A percentile compares a stretch with the other conserved stretches of the same genome.
Evolutionary conservation across 345 rosid species (phyloP).

Genomic region (Chamaenerion angustifolium): DNA sequence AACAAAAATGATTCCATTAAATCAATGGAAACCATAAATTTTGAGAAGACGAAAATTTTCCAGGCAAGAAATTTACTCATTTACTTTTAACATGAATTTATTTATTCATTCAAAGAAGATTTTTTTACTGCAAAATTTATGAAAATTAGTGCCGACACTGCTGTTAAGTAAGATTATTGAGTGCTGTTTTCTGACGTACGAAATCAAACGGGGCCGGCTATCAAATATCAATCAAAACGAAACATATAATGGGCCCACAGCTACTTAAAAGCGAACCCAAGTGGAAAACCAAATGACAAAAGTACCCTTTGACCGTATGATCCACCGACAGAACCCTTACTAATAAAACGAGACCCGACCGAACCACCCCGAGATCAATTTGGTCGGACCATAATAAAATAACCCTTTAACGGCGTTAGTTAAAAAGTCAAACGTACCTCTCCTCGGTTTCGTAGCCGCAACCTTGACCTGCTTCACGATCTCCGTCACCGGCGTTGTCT

Average conservation of each 20-base stretch:
- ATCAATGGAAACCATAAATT: no score
- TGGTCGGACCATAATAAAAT: neutral
- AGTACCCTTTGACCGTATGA: constrained; percentile 3
- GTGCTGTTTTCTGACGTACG: no score
- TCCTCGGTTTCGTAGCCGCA: constrained; percentile 41
- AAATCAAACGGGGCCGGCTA: no score
- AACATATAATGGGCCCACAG: neutral
- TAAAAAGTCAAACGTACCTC: constrained; percentile 41
- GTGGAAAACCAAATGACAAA: neutral
- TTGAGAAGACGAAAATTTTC: no score
- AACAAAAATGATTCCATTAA: no score
- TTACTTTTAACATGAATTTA: no score
- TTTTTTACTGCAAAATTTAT: no score
- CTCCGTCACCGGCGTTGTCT: constrained; percentile 7
- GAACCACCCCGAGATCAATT: no score
- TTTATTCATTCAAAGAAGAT: no score
- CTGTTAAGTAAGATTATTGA: no score
- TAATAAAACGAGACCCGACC: neutral
- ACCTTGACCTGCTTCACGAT: constrained; percentile 28
- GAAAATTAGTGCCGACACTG: no score
- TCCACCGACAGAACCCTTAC: constrained; percentile 1
- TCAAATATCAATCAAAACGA: neutral
- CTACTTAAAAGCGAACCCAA: neutral
- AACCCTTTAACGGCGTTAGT: constrained; percentile 1
- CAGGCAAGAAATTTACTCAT: no score